These are phyloP conservation scores for Didymella pomorum DNA, from an alignment of 2,329 filamentous ascomycete species.

Conservation along the genomic window DNA sequence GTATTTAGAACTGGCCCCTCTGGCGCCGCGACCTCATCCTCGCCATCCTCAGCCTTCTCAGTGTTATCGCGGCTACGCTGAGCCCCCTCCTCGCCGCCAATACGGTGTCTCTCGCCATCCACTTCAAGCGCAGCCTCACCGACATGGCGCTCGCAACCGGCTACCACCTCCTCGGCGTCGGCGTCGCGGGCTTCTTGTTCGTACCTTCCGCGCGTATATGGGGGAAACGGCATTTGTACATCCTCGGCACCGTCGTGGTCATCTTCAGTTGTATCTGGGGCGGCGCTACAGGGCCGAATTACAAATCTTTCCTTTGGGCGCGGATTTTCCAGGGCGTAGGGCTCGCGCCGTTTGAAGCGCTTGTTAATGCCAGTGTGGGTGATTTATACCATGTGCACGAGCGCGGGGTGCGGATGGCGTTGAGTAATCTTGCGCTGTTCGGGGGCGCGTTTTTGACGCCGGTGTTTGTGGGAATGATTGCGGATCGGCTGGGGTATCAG, in stretches of 20 bases:
- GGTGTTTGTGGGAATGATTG: slow-evolving; percentile 89
- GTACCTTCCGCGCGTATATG: slow-evolving; percentile 88
- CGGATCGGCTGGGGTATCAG: slow-evolving; percentile 75
- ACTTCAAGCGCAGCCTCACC: slow-evolving; percentile 73
- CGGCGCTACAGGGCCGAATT: slow-evolving; percentile 71
- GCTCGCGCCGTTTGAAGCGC: slow-evolving; percentile 85
- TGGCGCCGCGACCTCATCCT: slow-evolving; percentile 86
- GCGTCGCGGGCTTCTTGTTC: slow-evolving; percentile 81
- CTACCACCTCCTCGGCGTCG: slow-evolving; percentile 85
- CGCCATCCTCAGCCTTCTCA: slow-evolving; percentile 76
- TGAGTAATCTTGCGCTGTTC: slow-evolving; percentile 74
- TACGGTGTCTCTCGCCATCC: slow-evolving; percentile 76
- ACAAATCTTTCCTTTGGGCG: slow-evolving; percentile 77
- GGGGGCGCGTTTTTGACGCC: slow-evolving; percentile 80
- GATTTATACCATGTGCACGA: slow-evolving; percentile 92
- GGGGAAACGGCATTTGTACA: slow-evolving; percentile 89
- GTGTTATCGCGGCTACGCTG: slow-evolving; percentile 83
- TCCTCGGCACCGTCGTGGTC: slow-evolving; percentile 77
- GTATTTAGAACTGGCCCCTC: slow-evolving; percentile 83
- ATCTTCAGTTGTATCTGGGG: slow-evolving; percentile 81
- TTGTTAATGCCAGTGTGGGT: slow-evolving; percentile 88
- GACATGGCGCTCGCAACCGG: slow-evolving; percentile 83
- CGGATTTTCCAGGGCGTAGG: slow-evolving; percentile 87
- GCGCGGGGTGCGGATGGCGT: slow-evolving; percentile 85
- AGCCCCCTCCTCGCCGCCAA: slow-evolving; percentile 89